A percentile compares a stretch with the other conserved stretches of the same genome.
These are phyloP conservation scores for Mortierella sp. DNA, from an alignment of 371 early-diverging fungal species.

Conservation along the genomic window DNA sequence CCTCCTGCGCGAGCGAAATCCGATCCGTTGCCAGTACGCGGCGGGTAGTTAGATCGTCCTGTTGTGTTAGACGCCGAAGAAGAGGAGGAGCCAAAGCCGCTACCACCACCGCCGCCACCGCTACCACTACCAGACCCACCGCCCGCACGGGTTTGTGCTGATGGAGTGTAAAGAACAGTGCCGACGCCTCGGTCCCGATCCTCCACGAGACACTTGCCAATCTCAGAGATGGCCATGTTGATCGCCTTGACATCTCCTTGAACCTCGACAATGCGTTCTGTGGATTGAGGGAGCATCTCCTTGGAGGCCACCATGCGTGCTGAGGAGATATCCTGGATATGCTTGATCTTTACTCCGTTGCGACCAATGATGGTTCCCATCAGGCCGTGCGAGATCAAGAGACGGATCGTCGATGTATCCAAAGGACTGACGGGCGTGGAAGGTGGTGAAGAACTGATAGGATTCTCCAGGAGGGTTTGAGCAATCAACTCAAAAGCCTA, in stretches of 20 bases:
- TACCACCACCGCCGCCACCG: constrained; percentile 2
- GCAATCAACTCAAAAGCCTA: constrained; percentile 82
- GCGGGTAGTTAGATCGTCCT: constrained; percentile 57
- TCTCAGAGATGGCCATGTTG: constrained; percentile 79
- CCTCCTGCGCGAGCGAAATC: constrained; percentile 55
- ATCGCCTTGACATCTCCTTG: constrained; percentile 79
- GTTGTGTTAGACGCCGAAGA: constrained; percentile 18
- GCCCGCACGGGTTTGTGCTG: constrained; percentile 35
- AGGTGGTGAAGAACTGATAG: constrained; percentile 64
- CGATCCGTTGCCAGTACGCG: constrained; percentile 66
- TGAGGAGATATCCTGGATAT: constrained; percentile 85
- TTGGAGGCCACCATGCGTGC: constrained; percentile 86
- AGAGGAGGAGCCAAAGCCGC: constrained; percentile 19
- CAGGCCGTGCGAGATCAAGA: constrained; percentile 84
- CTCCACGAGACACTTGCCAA: constrained; percentile 76
- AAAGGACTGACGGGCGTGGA: constrained; percentile 58
- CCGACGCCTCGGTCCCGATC: constrained; percentile 77
- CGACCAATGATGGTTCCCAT: constrained; percentile 92
- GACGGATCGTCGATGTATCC: constrained; percentile 67
- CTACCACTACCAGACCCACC: not conserved
- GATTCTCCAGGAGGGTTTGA: constrained; percentile 84
- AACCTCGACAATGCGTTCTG: constrained; percentile 87
- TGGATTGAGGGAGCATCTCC: constrained; percentile 85
- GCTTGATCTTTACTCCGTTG: constrained; percentile 86
- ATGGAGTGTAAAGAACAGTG: constrained; percentile 78